Base-by-base conservation (phyloP, 305 asterid species). In the Plantago coronopus region DNA sequence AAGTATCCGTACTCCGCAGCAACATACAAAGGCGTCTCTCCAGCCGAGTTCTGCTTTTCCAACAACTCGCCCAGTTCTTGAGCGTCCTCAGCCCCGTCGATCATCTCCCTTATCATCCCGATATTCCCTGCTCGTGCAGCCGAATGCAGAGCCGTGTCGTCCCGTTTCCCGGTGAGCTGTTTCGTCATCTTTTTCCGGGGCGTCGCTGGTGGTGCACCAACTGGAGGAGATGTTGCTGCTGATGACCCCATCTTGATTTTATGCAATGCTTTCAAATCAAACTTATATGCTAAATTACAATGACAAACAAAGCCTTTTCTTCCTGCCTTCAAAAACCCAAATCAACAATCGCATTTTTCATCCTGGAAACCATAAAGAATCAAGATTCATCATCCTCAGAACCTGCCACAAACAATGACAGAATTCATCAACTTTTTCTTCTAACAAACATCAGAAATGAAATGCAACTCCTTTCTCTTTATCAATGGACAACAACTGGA, bases 1-100 rank as follows among this genome's bases (percentile, higher is more conserved):
- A 63, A 63, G 73, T 78, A 82, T 42, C 97, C 97, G 64, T 81
- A 86, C 67, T 86, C 97, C 4, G 94, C 79, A 37, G 94, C 94
- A 17, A 89, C 83, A 71, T 76, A 89, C 29, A 89, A 57, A 1
- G 87, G 70, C 5, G 95, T 89, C 58, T 89, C 94, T 1, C 97
- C 95, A 3, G 91, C 76, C 7, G 87, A 79, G 59, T 89, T 89
- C 50, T 86, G 86, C 64, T 73, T 76, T 0, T 76, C 65, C 63
- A 89, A 65, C 13, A 86, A n/a, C 10, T 69, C 77, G 1, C 27
- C 17, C 59, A 86, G 56, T 25, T 79, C 87, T 23, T 74, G 40
- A 34, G 40, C 76, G 7, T 73, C 87, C 3, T 51, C 40, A 0
- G 40, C 48, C 0, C 59, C 69, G 9, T 64, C 68, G 0, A 81